Base-by-base conservation (phyloP, 2,329 filamentous ascomycete species). In the Hymenoscyphus occultus region DNA sequence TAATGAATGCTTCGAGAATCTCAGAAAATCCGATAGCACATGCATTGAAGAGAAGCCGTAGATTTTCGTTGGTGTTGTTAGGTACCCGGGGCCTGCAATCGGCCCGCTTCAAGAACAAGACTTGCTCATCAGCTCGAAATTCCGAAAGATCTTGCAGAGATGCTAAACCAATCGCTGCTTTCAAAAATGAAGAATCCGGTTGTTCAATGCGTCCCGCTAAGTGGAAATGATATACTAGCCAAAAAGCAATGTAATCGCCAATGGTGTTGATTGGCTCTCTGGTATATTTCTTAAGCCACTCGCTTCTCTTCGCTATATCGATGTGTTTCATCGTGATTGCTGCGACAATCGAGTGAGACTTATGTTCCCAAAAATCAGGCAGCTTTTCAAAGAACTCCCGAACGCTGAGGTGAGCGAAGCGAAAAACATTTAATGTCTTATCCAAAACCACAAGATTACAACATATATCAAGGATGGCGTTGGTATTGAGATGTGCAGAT, bases 391-490 rank as follows among this genome's bases (percentile, higher is more conserved):
- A 51, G 40, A 45, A 51, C 9, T 51, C 59, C 16, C 59, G 39
- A 31, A 51, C 59, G 28, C 39, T 45, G 39, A 60, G 59, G 32
- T 60, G 39, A 16, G 59, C 59, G 19, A 60, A 60, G 16, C 59
- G 59, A 35, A 60, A 60, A 12, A 60, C 39, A 7, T 60, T 31
- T 5, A 48, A 16, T 6, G 19, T 51, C 42, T 51, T 51, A n/a
- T 61, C 59, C 4, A 61, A 10, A 51, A 61, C 59, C n/a, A 61
- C 59, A 14, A 61, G 59, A 31, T 61, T 61, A 22, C 59, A 61
- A 14, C n/a, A 22, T 22, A 51, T 51, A n/a, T 51, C 45, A 12
- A 51, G 19, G 1, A 51, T 51, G 5, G 45, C 10, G 10, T 28
- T 51, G 2, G 45, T 22, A 22, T 22, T 51, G 9, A 51, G 16